Evolutionary conservation across 805 yeast species (phyloP).

Genomic region (Sungouiella blattae): DNA sequence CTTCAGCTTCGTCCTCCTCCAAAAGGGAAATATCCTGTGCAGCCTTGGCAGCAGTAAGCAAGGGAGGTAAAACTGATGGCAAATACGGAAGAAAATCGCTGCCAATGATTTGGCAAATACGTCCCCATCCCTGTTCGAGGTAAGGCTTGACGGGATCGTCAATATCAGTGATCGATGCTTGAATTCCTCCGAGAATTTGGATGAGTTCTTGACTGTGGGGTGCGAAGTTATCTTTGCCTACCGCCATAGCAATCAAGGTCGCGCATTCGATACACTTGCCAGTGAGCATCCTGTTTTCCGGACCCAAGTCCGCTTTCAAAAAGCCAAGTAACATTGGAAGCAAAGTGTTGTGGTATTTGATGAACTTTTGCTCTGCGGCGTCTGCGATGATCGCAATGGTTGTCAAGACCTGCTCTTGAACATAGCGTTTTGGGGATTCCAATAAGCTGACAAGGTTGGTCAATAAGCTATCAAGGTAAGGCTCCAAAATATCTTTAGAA

Average conservation of each 20-base stretch:
- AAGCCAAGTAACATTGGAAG: constrained; percentile 87
- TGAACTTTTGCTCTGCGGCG: constrained; percentile 84
- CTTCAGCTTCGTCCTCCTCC: constrained; percentile 85
- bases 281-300: constrained; percentile 72
- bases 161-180: constrained; percentile 51
- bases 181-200: constrained; percentile 67
- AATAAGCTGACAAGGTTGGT: constrained; percentile 70
- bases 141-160: constrained; percentile 89
- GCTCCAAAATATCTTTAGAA: constrained; percentile 79
- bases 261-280: constrained; percentile 97
- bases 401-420: constrained; percentile 95
- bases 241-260: constrained; percentile 90
- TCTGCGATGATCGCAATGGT: constrained; percentile 97
- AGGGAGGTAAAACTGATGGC: constrained; percentile 85
- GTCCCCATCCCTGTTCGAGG: constrained; percentile 93
- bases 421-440: constrained; percentile 85
- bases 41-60: constrained; percentile 80
- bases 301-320: constrained; percentile 71
- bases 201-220: constrained; percentile 74
- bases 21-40: constrained; percentile 84
- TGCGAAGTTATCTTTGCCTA: constrained; percentile 83
- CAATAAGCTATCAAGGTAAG: constrained; percentile 82
- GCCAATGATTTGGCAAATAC: constrained; percentile 84
- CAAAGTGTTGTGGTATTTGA: constrained; percentile 88
- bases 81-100: constrained; percentile 80